A percentile compares a stretch with the other conserved stretches of the same genome.
Evolutionary conservation across 2,329 filamentous ascomycete genomes (phyloP).

Genomic region (Penicillium polonicum): DNA sequence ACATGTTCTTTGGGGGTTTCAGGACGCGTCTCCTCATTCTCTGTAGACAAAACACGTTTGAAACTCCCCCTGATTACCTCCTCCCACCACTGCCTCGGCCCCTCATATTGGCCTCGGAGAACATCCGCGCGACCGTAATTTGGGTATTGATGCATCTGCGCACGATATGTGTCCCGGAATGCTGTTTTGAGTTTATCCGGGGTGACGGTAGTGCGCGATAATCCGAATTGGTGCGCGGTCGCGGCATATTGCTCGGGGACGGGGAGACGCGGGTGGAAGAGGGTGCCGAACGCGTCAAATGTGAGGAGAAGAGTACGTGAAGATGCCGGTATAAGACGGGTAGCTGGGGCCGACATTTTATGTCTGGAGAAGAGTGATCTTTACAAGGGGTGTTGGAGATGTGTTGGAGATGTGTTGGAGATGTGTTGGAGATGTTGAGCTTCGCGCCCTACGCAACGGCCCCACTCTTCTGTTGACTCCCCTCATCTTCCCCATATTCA

Average conservation of each 20-base stretch:
- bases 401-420: background rate
- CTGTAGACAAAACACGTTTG: conserved; percentile 19
- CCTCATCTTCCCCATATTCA: background rate
- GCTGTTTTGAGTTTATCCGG: conserved; percentile 31
- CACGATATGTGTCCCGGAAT: conserved; percentile 40
- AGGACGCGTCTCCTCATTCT: background rate
- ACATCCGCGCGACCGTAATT: conserved; percentile 47
- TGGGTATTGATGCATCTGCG: conserved; percentile 33
- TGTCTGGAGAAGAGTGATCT: background rate
- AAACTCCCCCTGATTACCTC: conserved; percentile 44
- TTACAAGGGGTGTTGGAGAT: background rate
- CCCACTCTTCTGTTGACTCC: background rate
- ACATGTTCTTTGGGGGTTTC: conserved; percentile 17
- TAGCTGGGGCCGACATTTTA: background rate
- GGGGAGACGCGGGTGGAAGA: conserved; percentile 44
- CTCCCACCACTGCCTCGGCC: conserved; percentile 47
- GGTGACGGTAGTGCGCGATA: conserved; percentile 31
- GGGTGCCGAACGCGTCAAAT: conserved; percentile 47
- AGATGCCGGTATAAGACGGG: background rate
- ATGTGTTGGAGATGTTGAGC: background rate
- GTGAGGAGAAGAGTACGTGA: conserved; percentile 42
- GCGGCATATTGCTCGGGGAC: conserved; percentile 43
- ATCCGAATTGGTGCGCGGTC: conserved; percentile 38
- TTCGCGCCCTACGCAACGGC: background rate
- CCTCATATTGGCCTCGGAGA: conserved; percentile 36